These are phyloP conservation scores for Fusarium sp. DNA, from an alignment of 2,329 filamentous ascomycete species.

Conservation along the genomic window DNA sequence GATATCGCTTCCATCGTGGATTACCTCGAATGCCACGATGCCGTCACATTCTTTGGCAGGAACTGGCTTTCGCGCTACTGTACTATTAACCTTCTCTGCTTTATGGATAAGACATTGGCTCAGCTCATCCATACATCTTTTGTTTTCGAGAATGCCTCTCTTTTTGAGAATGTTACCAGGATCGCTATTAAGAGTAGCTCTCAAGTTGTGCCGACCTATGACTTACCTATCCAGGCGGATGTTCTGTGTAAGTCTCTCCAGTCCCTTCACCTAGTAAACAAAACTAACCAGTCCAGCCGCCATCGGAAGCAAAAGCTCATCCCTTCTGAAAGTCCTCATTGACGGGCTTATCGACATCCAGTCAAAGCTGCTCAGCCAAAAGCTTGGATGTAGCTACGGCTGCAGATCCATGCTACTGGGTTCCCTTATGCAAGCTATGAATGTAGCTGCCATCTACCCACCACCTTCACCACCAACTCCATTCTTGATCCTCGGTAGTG, in stretches of 20 bases:
- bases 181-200: neutral
- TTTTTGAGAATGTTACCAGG: accelerated
- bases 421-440: neutral
- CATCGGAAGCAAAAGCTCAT: neutral
- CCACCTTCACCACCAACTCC: neutral
- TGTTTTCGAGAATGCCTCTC: accelerated
- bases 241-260: neutral
- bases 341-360: neutral
- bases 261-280: too few species aligned
- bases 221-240: neutral
- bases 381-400: neutral
- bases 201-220: neutral
- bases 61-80: accelerated
- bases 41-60: neutral
- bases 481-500: neutral
- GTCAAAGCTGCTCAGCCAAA: neutral
- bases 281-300: neutral
- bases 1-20: neutral
- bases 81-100: accelerated
- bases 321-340: accelerated
- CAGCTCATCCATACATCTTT: neutral
- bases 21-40: neutral
- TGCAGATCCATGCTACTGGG: neutral
- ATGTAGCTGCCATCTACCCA: neutral
- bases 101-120: neutral